Base-by-base conservation (phyloP, 139 green algal species). In the Picochlorum sp. region DNA sequence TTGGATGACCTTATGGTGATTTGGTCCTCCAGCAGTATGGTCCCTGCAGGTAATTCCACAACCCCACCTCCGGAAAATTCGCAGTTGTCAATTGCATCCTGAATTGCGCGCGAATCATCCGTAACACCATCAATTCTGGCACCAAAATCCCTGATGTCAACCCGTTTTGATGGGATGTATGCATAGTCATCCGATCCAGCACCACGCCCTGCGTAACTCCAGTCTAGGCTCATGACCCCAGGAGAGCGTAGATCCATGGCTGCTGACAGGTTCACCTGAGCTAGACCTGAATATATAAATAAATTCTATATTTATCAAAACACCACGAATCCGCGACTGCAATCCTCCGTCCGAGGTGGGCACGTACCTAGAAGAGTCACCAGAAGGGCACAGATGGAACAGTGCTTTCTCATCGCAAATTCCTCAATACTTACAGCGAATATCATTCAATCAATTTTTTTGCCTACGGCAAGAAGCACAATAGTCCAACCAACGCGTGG, bases 11-110 rank as follows among this genome's bases (percentile, higher is more conserved):
- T 62, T 31, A 70, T 49, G 16, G 16, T 23, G 6, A 70, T 9
- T n/a, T 45, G 50, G 11, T n/a, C 3, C 15, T 62, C 50, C 8
- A 70, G 20, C 5, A 11, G 7, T 11, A 45, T 45, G 7, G 21
- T 65, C 14, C 58, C 58, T 45, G 0, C 4, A 65, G 58, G 58
- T 18, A 65, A 26, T 18, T 31, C 57, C n/a, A 65, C 58, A 52
- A 23, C 57, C 2, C 58, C 58, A 30, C 58, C 58, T 57, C 44
- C 44, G 0, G 20, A 16, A 13, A 31, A 28, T 21, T 11, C 58
- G 16, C 13, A 21, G 58, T 49, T 23, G 11, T 65, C 58, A 9
- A 65, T 65, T 3, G 58, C 58, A 28, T 15, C n/a, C 8, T 65
- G 58, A 21, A 65, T 65, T 51, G 58, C 58, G 23, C 18, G n/a